Percentiles rank a stretch among this genome's conserved stretches.
These are phyloP conservation scores for Leccinum longicurvipes DNA, from an alignment of 768 basidiomycete genomes.

Conservation along the genomic window DNA sequence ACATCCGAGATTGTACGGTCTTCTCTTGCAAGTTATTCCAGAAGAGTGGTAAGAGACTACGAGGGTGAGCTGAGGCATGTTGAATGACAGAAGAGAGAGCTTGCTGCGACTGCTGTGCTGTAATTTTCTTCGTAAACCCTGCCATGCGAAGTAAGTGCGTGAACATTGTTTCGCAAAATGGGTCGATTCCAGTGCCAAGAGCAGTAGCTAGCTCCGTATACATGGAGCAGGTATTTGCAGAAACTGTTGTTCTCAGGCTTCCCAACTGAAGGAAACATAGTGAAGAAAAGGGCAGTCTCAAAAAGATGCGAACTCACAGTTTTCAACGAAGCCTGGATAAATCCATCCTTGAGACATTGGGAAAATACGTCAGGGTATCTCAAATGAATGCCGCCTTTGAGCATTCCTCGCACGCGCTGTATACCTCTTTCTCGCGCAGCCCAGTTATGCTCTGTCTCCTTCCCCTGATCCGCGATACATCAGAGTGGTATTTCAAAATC, in stretches of 20 bases:
- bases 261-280: conserved; percentile 50
- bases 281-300: neutral
- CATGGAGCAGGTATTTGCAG: conserved; percentile 71
- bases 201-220: conserved; percentile 69
- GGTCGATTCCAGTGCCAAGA: conserved; percentile 70
- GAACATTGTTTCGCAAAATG: conserved; percentile 72
- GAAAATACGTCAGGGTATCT: conserved; percentile 76
- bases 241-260: conserved; percentile 89
- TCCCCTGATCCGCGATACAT: conserved; percentile 56
- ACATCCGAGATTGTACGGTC: conserved; percentile 68
- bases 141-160: conserved; percentile 83
- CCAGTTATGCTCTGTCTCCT: conserved; percentile 98
- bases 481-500: neutral
- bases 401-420: conserved; percentile 80
- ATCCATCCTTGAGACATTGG: conserved; percentile 67
- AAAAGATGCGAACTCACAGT: conserved; percentile 51
- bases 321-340: conserved; percentile 81
- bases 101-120: conserved; percentile 80
- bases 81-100: conserved; percentile 65
- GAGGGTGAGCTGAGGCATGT: conserved; percentile 68
- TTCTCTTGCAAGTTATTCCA: conserved; percentile 76
- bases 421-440: conserved; percentile 73
- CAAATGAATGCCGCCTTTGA: conserved; percentile 77
- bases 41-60: conserved; percentile 64
- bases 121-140: conserved; percentile 89